These are phyloP conservation scores for Dictyophora rubrovolvata DNA, from an alignment of 768 basidiomycete genomes.

Conservation along the genomic window DNA sequence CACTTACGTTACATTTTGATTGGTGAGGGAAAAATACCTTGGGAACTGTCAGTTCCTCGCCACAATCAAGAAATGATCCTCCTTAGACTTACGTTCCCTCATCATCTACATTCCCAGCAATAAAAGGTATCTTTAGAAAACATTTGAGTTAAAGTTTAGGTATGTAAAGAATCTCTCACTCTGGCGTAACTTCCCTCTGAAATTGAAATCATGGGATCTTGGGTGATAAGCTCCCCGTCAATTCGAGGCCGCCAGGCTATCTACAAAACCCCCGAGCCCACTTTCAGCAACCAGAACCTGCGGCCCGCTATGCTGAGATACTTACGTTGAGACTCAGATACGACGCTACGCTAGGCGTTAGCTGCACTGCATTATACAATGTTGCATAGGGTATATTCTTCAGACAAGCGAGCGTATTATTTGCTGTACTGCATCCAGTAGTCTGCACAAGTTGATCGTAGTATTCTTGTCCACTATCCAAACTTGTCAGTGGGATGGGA, in stretches of 20 bases:
- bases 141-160: conserved; percentile 1
- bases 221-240: conserved; percentile 40
- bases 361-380: conserved; percentile 31
- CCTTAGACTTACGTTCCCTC: conserved; percentile 36
- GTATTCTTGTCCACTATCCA: conserved; percentile 32
- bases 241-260: conserved; percentile 40
- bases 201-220: conserved; percentile 33
- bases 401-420: conserved; percentile 34
- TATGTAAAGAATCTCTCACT: conserved; percentile 28
- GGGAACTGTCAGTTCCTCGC: background rate
- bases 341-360: conserved; percentile 27
- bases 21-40: conserved; percentile 19
- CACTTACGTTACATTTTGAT: conserved; percentile 22
- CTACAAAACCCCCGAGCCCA: conserved; percentile 1
- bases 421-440: conserved; percentile 29
- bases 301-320: background rate
- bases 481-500: conserved; percentile 33
- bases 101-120: conserved; percentile 43
- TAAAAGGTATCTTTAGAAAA: background rate
- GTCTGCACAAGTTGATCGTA: conserved; percentile 34
- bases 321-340: conserved; percentile 15
- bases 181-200: conserved; percentile 34
- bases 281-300: background rate
- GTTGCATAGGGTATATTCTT: conserved; percentile 26
- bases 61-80: background rate